Evolutionary conservation across 495 filamentous ascomycete species (phyloP).

Genomic region (Penicillium bovifimosum): DNA sequence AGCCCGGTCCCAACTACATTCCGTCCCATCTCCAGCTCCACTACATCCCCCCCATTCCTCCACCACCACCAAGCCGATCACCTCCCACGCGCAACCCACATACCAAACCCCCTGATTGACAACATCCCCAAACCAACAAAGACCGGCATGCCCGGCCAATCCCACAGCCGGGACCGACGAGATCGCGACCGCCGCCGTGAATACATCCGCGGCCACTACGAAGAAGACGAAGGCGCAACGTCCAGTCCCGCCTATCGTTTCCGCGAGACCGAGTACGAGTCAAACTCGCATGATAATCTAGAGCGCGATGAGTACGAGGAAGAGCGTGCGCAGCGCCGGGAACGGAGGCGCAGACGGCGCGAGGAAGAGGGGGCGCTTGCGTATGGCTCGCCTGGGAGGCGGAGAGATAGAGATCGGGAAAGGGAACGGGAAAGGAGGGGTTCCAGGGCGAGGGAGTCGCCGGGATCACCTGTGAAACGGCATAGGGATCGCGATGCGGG

Average conservation of each 20-base stretch:
- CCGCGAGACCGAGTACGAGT: constrained; percentile 21
- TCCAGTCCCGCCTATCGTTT: constrained; percentile 21
- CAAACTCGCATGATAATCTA: constrained; percentile 5
- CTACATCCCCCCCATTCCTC: background rate
- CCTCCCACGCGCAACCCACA: background rate
- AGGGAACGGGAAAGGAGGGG: constrained; percentile 16
- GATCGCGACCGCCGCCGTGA: constrained; percentile 28
- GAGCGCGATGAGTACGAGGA: constrained; percentile 17
- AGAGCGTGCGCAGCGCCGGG: constrained; percentile 12
- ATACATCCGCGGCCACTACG: constrained; percentile 25
- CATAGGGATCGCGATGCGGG: constrained; percentile 20
- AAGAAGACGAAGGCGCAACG: constrained; percentile 13
- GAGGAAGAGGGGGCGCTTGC: constrained; percentile 16
- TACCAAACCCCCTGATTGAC: background rate
- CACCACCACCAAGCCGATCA: background rate
- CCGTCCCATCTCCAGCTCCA: background rate
- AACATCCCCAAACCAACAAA: background rate
- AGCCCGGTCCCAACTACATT: background rate
- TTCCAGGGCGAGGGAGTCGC: constrained; percentile 34
- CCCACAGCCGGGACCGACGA: constrained; percentile 37
- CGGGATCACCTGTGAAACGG: constrained; percentile 30
- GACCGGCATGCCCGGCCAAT: constrained; percentile 35
- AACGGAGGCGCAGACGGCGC: constrained; percentile 7
- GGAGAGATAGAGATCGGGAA: constrained; percentile 10
- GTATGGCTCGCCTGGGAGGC: constrained; percentile 11